Conservation (phyloP, 2,329 filamentous ascomycete species). For the Dactylellina leptospora region DNA sequence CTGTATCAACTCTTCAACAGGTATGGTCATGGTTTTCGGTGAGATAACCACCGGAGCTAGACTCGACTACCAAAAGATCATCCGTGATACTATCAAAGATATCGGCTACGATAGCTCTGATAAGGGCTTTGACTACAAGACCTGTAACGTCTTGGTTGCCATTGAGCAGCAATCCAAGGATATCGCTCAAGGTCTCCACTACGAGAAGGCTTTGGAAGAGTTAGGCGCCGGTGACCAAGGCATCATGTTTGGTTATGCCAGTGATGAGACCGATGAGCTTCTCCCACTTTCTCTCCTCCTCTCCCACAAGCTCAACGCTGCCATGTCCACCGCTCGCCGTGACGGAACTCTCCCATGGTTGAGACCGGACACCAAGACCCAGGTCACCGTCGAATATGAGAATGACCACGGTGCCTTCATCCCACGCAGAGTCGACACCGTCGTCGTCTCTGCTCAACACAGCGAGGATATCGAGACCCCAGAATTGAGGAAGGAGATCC, state of each 20-base stretch:
- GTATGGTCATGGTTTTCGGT: constrained; percentile 96
- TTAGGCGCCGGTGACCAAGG: constrained; percentile 99
- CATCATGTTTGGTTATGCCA: constrained; percentile 99
- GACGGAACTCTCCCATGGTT: constrained; percentile 91
- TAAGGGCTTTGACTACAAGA: constrained; percentile 99
- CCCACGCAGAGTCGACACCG: constrained; percentile 90
- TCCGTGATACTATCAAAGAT: constrained; percentile 94
- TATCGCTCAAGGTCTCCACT: constrained; percentile 98
- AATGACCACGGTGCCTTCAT: constrained; percentile 94
- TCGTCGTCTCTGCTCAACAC: constrained; percentile 97
- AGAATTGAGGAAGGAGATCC: constrained; percentile 90
- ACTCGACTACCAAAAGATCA: constrained; percentile 97
- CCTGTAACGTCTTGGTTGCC: constrained; percentile 95
- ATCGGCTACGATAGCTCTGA: constrained; percentile 97
- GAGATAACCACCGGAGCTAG: constrained; percentile 97
- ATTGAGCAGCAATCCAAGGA: constrained; percentile 99
- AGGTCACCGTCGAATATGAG: constrained; percentile 98
- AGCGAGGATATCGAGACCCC: constrained; percentile 86
- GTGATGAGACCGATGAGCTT: constrained; percentile 97
- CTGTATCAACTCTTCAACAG: constrained; percentile 56
- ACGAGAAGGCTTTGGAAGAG: constrained; percentile 95
- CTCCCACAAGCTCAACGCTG: constrained; percentile 95
- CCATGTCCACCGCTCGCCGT: constrained; percentile 88
- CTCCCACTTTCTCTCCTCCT: constrained; percentile 93
- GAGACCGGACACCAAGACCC: constrained; percentile 98